These are phyloP conservation scores for Agaricales sp. DNA, from an alignment of 1,284 basidiomycete species.

Conservation along the genomic window DNA sequence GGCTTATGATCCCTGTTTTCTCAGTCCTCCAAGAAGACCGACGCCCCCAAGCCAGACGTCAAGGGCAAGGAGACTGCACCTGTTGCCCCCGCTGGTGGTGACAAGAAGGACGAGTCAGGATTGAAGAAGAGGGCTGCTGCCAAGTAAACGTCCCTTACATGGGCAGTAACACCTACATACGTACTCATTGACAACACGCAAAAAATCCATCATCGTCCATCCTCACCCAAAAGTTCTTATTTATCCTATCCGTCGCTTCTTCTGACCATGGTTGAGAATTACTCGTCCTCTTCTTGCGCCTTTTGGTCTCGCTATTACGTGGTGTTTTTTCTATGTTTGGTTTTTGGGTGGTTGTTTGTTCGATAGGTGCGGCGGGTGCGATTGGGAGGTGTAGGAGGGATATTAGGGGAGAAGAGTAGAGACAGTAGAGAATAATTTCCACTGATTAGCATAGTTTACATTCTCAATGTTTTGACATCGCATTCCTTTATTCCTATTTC, in stretches of 20 bases:
- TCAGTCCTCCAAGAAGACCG: conserved; percentile 67
- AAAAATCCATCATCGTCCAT: neutral
- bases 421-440: no score
- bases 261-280: no score
- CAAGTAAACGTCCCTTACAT: neutral
- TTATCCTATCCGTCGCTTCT: neutral
- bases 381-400: no score
- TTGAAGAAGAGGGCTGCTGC: conserved; percentile 40
- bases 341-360: no score
- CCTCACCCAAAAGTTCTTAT: neutral
- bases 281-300: neutral
- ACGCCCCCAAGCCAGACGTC: conserved; percentile 50
- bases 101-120: conserved; percentile 50
- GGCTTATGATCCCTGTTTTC: conserved; percentile 7
- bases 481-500: no score
- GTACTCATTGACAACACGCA: neutral
- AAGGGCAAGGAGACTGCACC: conserved; percentile 57
- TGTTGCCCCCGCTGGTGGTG: conserved; percentile 56
- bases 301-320: neutral
- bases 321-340: neutral
- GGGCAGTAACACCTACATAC: neutral
- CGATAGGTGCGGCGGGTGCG: no score
- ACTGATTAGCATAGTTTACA: no score
- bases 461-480: no score
- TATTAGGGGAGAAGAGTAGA: no score